Conservation (phyloP, 202 grass and related monocot species). For the Saccharum hybrid region DNA sequence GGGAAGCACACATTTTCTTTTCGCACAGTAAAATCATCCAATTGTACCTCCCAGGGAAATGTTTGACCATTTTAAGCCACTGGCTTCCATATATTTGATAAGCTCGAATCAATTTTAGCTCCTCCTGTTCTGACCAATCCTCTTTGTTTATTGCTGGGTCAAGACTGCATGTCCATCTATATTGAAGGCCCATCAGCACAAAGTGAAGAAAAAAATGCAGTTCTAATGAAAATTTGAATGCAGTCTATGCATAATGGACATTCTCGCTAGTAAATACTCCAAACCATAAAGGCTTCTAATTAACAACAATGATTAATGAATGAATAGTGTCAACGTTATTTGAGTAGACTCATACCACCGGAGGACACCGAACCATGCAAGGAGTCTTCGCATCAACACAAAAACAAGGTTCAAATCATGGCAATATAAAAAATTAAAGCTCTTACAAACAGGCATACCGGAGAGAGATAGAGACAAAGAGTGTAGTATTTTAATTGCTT, state of each 20-base stretch:
- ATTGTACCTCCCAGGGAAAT: conserved; percentile 73
- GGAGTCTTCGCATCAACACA: background rate
- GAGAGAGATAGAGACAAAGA: background rate
- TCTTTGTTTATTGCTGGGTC: conserved; percentile 72
- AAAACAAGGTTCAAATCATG: background rate
- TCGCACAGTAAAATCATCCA: conserved; percentile 23
- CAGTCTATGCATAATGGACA: conserved; percentile 2
- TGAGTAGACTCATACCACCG: background rate
- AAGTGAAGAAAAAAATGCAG: background rate
- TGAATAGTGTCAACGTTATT: background rate
- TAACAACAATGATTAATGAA: background rate
- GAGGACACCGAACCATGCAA: background rate
- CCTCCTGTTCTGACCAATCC: conserved; percentile 67
- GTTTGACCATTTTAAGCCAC: conserved; percentile 62
- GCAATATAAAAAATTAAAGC: background rate
- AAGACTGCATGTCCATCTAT: conserved; percentile 67
- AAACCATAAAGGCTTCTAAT: background rate
- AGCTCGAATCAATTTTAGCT: conserved; percentile 69
- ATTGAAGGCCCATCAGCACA: conserved; percentile 23
- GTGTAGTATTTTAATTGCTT: background rate
- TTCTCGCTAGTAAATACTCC: background rate
- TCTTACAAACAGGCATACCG: background rate
- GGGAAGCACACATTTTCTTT: background rate
- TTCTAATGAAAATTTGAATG: background rate
- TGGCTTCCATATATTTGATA: conserved; percentile 76